Evolutionary conservation across 2,329 filamentous ascomycete genomes (phyloP).

Genomic region (Colletotrichum horii): DNA sequence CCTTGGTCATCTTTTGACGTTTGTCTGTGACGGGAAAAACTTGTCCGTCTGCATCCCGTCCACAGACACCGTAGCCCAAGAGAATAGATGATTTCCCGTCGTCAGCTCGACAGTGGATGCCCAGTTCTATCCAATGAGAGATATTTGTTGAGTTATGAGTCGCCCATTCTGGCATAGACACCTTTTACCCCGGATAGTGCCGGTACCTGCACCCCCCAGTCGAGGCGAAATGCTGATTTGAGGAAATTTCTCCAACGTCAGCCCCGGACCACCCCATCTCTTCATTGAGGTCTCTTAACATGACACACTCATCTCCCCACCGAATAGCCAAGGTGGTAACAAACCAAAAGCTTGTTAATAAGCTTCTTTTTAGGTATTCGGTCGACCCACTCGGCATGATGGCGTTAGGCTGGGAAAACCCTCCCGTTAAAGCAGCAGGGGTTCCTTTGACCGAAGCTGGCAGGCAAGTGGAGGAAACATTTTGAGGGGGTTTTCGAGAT

Average conservation of each 20-base stretch:
- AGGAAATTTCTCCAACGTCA: constrained; percentile 10
- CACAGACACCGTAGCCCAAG: background rate
- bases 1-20: background rate
- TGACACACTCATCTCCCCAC: constrained; percentile 1
- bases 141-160: fast-evolving
- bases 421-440: background rate
- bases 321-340: background rate
- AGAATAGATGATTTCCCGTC: background rate
- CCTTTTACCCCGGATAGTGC: background rate
- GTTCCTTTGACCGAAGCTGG: background rate
- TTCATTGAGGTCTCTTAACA: background rate
- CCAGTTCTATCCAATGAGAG: background rate
- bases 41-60: background rate
- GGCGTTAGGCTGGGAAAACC: background rate
- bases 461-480: background rate
- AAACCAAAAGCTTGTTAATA: background rate
- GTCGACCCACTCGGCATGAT: background rate
- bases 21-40: background rate
- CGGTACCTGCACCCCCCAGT: background rate
- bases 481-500: background rate
- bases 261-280: constrained; percentile 5
- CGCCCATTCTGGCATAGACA: background rate
- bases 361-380: background rate
- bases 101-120: background rate
- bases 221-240: constrained; percentile 6